Conservation (phyloP, 495 filamentous ascomycete species). For the Annulohypoxylon maeteangense region DNA sequence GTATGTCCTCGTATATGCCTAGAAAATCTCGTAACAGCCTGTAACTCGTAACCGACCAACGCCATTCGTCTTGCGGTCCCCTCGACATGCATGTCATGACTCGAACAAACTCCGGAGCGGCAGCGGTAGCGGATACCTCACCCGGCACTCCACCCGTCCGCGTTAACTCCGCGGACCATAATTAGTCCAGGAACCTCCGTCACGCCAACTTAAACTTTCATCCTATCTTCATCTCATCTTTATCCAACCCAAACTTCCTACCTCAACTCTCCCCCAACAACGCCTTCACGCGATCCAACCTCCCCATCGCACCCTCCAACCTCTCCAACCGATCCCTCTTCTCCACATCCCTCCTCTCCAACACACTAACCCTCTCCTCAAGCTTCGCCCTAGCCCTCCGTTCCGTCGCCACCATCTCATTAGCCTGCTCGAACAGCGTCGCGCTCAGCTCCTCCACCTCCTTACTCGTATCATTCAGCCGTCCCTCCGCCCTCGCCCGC, state of each 20-base stretch:
- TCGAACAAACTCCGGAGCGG: constrained; percentile 1
- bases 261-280: constrained; percentile 56
- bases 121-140: neutral
- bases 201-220: no score
- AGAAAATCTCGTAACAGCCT: constrained; percentile 24
- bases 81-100: constrained; percentile 9
- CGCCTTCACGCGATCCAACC: constrained; percentile 77
- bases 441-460: constrained; percentile 93
- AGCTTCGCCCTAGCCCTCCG: constrained; percentile 80
- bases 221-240: neutral
- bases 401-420: constrained; percentile 96
- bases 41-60: constrained; percentile 21
- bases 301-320: constrained; percentile 80
- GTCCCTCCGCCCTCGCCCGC: constrained; percentile 78
- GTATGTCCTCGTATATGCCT: constrained; percentile 14
- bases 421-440: constrained; percentile 90
- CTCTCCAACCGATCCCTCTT: constrained; percentile 76
- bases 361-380: constrained; percentile 75
- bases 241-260: neutral
- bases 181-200: constrained; percentile 13
- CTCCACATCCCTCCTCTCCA: constrained; percentile 76
- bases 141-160: neutral
- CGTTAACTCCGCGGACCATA: constrained; percentile 2
- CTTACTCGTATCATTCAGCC: constrained; percentile 72
- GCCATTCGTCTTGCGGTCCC: neutral